Conservation (phyloP, 2,329 filamentous ascomycete genomes). For the Pezicula rhizophila region DNA sequence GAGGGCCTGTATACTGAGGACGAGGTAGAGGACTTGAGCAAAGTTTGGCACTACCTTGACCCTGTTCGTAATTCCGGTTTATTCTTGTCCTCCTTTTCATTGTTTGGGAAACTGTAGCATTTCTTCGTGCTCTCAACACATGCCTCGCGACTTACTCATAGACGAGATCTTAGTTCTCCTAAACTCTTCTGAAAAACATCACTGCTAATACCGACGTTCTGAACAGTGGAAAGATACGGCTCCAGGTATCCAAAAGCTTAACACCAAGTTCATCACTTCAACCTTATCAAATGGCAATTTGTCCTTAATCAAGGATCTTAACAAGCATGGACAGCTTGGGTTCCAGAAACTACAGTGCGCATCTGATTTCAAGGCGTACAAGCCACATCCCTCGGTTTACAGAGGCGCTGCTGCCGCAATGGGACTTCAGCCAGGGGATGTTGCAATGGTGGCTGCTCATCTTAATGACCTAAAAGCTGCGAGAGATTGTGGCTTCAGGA, state of each 20-base stretch:
- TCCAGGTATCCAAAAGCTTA: conserved; percentile 49
- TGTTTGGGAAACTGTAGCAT: no score
- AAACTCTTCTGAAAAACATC: no score
- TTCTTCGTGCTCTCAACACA: no score
- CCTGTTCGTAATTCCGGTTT: conserved; percentile 30
- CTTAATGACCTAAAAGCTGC: conserved; percentile 63
- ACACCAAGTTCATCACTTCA: conserved; percentile 47
- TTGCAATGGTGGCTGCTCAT: conserved; percentile 75
- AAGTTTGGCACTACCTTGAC: conserved; percentile 65
- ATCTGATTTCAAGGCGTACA: conserved; percentile 69
- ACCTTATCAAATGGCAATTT: conserved; percentile 73
- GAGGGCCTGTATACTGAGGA: conserved; percentile 53
- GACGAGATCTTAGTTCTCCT: no score
- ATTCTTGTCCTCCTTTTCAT: no score
- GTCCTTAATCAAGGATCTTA: conserved; percentile 59
- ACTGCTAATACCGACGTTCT: no score
- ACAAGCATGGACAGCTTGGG: conserved; percentile 48
- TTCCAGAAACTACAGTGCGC: conserved; percentile 60
- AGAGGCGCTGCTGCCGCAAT: conserved; percentile 58
- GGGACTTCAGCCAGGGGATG: conserved; percentile 47
- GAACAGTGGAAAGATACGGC: conserved; percentile 54
- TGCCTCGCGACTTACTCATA: no score
- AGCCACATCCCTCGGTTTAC: conserved; percentile 64
- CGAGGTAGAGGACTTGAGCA: conserved; percentile 58
- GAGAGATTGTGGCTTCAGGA: conserved; percentile 56